A percentile compares a stretch with the other conserved stretches of the same genome.
Evolutionary conservation across 805 yeast genomes (phyloP).

Genomic region (Tetrapisispora iriomotensis): DNA sequence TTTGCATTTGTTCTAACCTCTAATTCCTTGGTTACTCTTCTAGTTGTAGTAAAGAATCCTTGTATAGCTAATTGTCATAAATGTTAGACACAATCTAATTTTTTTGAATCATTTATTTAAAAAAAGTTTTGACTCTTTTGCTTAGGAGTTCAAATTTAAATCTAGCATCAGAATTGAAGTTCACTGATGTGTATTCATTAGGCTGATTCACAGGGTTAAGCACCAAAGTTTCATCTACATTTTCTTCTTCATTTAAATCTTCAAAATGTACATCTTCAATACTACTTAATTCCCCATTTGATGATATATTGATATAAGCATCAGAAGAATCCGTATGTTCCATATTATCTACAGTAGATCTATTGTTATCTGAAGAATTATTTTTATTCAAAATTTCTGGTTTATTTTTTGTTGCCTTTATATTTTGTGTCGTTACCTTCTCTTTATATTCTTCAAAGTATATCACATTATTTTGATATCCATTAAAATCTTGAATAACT

Average conservation of each 20-base stretch:
- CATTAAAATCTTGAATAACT: slow-evolving; percentile 16
- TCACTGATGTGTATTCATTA: neutral
- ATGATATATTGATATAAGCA: slow-evolving; percentile 23
- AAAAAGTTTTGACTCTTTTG: slow-evolving; percentile 18
- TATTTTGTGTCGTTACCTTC: neutral
- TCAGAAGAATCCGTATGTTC: neutral
- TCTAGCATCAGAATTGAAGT: slow-evolving; percentile 7
- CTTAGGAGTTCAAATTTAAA: slow-evolving; percentile 14
- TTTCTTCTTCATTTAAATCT: neutral
- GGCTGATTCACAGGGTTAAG: neutral
- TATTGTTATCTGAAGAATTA: neutral
- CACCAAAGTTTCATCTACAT: neutral
- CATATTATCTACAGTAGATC: neutral
- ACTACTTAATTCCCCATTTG: slow-evolving; percentile 24
- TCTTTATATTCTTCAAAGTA: slow-evolving; percentile 10
- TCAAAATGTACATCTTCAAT: slow-evolving; percentile 17
- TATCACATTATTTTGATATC: slow-evolving; percentile 18
- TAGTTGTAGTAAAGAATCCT: too few species aligned
- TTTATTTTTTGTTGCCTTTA: neutral
- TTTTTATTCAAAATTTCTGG: neutral
- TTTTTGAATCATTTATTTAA: too few species aligned
- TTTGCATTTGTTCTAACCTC: too few species aligned
- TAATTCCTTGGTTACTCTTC: too few species aligned
- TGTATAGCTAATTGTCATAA: too few species aligned
- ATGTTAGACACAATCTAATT: too few species aligned